These are phyloP conservation scores for Dioscorea cayenensis DNA, from an alignment of 116 monocot species.

Conservation along the genomic window DNA sequence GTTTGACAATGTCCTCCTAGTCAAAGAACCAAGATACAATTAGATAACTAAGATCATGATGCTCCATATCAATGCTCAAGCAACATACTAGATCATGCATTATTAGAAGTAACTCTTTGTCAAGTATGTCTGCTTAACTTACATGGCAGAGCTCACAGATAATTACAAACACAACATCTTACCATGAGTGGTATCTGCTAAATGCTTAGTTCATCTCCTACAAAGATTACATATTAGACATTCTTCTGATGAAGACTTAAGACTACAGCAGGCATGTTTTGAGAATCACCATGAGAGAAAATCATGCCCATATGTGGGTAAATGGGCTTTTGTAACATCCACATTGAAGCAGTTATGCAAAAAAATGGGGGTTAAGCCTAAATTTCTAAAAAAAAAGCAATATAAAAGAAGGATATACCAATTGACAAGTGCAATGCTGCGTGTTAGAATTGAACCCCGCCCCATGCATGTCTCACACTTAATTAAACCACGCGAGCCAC, in stretches of 20 bases:
- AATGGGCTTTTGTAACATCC: too few species aligned
- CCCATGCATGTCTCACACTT: conserved; percentile 66
- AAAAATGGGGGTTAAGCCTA: not conserved
- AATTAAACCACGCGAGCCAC: conserved; percentile 65
- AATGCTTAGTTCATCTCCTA: not conserved
- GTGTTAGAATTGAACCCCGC: conserved; percentile 53
- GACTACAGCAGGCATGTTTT: not conserved
- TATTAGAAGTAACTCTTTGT: not conserved
- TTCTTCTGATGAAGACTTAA: not conserved
- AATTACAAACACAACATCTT: not conserved
- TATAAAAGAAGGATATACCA: conserved; percentile 36
- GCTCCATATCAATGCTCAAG: not conserved
- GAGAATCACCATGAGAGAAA: too few species aligned
- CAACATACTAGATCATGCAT: not conserved
- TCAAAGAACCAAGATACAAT: not conserved
- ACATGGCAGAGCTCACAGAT: not conserved
- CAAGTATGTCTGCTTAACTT: not conserved
- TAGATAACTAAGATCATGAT: not conserved
- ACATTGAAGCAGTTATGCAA: too few species aligned
- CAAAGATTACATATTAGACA: not conserved
- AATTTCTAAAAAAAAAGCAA: not conserved
- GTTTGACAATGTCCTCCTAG: conserved; percentile 73
- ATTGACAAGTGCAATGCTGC: conserved; percentile 49
- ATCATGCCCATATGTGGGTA: too few species aligned
- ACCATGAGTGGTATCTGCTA: not conserved